Base-by-base conservation (phyloP, 1,284 basidiomycete species). In the Cryptococcus sp. region DNA sequence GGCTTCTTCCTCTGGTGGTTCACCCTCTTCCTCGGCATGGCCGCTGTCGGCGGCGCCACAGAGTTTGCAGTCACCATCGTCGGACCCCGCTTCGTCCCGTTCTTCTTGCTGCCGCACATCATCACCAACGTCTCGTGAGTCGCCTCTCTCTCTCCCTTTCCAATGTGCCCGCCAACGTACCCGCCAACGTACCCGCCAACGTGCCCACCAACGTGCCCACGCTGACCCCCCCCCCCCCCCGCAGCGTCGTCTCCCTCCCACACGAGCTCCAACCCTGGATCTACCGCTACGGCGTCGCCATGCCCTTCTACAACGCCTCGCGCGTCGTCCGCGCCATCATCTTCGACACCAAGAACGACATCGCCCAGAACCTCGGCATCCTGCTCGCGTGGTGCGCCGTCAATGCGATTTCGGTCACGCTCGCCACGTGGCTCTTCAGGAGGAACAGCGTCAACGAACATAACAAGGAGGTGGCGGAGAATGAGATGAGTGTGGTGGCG, bases 1-100 rank as follows among this genome's bases (percentile, higher is more conserved):
- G 88, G 87, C 0, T 88, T 89, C 72, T 77, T 89, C 60, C 76
- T 88, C 21, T 88, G 87, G 77, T 89, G 87, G 85, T 85, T 87
- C 82, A 75, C 87, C 59, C 83, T 84, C 55, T 88, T 80, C 81
- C 62, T 82, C 36, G 68, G 69, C 43, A 75, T 72, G 72, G 60
- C 60, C 11, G 18, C 59, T 1, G 57, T 75, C 4, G 68, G 87
- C 1, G 72, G 87, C 16, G 83, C 84, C 0, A 74, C 88, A 5
- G 88, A 90, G 55, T 73, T 74, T 50, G 61, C 65, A 3, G 71
- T 78, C 57, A 77, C 76, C 1, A 50, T 78, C 39, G 23, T 79
- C 35, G 69, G 70, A 1, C 71, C 73, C 2, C 67, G 66, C 40
- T 78, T 78, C 52, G 65, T 72, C 12, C 61, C 70, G 13, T 78